Evolutionary conservation across 2,329 filamentous ascomycete genomes (phyloP).

Genomic region (Golovinomyces cichoracearum): DNA sequence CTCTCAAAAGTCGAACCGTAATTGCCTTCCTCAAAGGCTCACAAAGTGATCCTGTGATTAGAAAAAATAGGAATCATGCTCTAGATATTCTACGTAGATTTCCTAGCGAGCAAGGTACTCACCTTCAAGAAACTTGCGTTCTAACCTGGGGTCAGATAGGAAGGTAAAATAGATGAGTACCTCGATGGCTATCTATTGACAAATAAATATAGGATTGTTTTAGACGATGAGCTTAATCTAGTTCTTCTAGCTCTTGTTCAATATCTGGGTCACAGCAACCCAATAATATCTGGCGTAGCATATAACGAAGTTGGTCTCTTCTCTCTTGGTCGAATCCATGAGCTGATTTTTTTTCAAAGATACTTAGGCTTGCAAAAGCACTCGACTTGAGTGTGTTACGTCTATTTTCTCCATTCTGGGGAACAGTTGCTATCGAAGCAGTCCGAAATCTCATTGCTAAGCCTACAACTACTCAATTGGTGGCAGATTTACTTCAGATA

Average conservation of each 20-base stretch:
- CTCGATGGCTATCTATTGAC: not conserved
- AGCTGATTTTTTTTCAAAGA: slow-evolving; percentile 17
- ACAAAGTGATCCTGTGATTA: slow-evolving; percentile 16
- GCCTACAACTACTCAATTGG: slow-evolving; percentile 55
- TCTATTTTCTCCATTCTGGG: slow-evolving; percentile 72
- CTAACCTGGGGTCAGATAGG: slow-evolving; percentile 70
- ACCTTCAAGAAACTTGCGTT: slow-evolving; percentile 60
- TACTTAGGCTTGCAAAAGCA: slow-evolving; percentile 44
- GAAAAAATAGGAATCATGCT: slow-evolving; percentile 38
- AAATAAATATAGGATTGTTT: slow-evolving; percentile 28
- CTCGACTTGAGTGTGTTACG: slow-evolving; percentile 35
- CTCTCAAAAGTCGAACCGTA: slow-evolving; percentile 28
- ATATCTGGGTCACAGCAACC: slow-evolving; percentile 63
- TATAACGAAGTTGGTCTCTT: slow-evolving; percentile 45
- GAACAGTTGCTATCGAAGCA: slow-evolving; percentile 52
- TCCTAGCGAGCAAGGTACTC: slow-evolving; percentile 28
- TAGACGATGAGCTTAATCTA: slow-evolving; percentile 64
- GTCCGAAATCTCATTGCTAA: slow-evolving; percentile 57
- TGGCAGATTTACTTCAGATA: slow-evolving; percentile 60
- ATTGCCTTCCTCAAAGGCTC: slow-evolving; percentile 34
- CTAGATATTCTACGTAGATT: slow-evolving; percentile 47
- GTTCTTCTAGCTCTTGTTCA: slow-evolving; percentile 63
- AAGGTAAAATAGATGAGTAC: slow-evolving; percentile 21
- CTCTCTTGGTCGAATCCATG: not conserved
- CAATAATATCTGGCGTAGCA: slow-evolving; percentile 52